A percentile compares a stretch with the other conserved stretches of the same genome.
Conservation (phyloP, 257 asterid genomes). For the Solanum chmielewskii region DNA sequence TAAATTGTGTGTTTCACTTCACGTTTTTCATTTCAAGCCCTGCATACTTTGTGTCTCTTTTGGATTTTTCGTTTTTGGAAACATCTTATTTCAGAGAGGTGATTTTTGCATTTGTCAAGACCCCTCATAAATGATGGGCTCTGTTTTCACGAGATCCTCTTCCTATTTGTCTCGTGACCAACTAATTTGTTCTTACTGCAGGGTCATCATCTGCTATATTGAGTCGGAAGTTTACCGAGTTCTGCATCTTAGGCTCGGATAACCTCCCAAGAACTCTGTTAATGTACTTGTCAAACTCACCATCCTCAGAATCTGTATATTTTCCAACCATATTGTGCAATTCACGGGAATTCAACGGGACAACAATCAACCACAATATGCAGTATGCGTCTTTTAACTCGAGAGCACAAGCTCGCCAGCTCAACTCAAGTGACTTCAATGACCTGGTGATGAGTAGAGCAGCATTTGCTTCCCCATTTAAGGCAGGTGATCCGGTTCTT, state of each 20-base stretch:
- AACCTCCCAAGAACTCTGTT: conserved; percentile 77
- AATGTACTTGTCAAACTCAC: conserved; percentile 82
- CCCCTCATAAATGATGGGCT: not conserved
- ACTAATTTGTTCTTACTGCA: conserved; percentile 11
- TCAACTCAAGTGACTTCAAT: conserved; percentile 45
- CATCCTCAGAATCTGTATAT: conserved; percentile 47
- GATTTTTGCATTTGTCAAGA: not conserved
- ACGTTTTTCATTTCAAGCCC: not conserved
- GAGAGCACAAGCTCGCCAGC: conserved; percentile 19
- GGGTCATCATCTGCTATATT: conserved; percentile 61
- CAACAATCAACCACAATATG: conserved; percentile 62
- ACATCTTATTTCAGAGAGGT: not conserved
- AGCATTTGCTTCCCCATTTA: conserved; percentile 66
- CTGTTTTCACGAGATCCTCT: not conserved
- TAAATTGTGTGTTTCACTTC: not conserved
- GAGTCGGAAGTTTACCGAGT: conserved; percentile 64
- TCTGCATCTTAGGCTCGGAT: conserved; percentile 62
- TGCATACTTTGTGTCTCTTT: not conserved
- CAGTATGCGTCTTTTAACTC: conserved; percentile 35
- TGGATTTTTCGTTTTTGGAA: not conserved
- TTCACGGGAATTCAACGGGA: conserved; percentile 50
- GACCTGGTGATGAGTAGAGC: conserved; percentile 55
- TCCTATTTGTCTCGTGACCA: not conserved
- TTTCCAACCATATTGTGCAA: conserved; percentile 81
- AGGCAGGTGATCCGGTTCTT: conserved; percentile 34